phyloP scores from a whole-genome alignment of 345 rosid species.

The Sonneratia caseolaris region DNA sequence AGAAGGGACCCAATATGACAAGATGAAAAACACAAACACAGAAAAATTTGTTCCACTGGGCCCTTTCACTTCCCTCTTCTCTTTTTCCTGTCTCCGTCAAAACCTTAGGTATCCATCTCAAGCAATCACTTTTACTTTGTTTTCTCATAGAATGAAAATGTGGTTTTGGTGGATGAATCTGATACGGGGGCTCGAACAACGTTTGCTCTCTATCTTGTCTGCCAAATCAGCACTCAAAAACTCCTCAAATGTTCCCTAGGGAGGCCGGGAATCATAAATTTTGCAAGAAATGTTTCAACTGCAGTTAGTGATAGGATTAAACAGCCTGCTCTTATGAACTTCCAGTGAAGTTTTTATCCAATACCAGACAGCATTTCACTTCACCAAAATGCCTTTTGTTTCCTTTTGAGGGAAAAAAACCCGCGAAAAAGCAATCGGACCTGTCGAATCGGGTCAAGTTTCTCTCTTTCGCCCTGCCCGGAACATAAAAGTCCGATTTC shows the following conservation, averaged over 20 bases:
- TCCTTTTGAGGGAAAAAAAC: not conserved
- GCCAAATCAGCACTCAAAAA: too few relatives aligned
- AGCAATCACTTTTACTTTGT: conserved; percentile 23
- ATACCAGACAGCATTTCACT: too few relatives aligned
- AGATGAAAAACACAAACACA: conserved; percentile 19
- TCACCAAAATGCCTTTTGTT: too few relatives aligned
- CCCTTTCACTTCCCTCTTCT: not conserved
- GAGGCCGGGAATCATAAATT: too few relatives aligned
- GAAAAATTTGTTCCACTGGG: not conserved
- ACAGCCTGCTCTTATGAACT: too few relatives aligned
- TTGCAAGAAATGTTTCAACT: too few relatives aligned
- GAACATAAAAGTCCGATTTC: not conserved
- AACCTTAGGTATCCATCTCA: conserved; percentile 16
- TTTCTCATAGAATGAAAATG: not conserved
- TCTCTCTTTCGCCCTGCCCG: not conserved
- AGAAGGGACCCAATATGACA: conserved; percentile 27
- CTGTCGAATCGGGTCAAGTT: not conserved
- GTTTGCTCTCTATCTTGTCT: not conserved
- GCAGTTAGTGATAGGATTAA: not conserved
- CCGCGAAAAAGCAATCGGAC: not conserved
- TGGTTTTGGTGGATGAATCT: not conserved
- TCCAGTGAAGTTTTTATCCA: too few relatives aligned
- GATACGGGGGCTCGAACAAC: not conserved
- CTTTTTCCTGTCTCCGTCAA: conserved; percentile 4
- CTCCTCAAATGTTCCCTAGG: too few relatives aligned